Percentiles rank a stretch among this genome's conserved stretches.
Conservation (phyloP, 768 basidiomycete genomes). For the Russula virescens region DNA sequence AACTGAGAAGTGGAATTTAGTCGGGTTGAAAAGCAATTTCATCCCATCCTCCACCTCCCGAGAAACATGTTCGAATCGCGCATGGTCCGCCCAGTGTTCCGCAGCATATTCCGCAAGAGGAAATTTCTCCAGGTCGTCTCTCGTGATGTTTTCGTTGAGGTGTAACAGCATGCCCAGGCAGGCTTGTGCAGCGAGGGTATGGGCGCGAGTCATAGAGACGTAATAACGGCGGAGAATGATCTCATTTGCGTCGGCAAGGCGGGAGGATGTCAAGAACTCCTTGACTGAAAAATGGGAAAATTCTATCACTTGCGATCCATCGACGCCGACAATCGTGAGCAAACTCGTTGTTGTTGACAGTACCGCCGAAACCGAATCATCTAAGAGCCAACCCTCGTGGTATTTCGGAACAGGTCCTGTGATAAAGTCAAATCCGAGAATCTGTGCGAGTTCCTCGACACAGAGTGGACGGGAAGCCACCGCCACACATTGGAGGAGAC, state of each 20-base stretch:
- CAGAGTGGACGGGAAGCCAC: neutral
- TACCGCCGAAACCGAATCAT: neutral
- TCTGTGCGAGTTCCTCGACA: neutral
- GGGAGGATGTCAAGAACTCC: neutral
- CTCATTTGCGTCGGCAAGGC: neutral
- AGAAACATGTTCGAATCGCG: neutral
- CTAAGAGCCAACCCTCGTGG: neutral
- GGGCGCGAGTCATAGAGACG: neutral
- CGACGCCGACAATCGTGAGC: neutral
- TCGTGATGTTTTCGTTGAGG: neutral
- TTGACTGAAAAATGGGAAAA: conserved; percentile 4
- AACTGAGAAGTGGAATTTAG: neutral
- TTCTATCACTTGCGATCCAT: neutral
- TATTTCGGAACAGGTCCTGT: neutral
- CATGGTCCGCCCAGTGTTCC: neutral
- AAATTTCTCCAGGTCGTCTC: neutral
- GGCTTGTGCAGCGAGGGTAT: neutral
- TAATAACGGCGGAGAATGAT: neutral
- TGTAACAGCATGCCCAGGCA: neutral
- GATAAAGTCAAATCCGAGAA: neutral
- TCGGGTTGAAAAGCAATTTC: neutral
- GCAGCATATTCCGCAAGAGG: neutral
- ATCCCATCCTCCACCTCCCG: neutral
- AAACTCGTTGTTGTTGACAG: neutral
- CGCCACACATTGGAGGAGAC: neutral